These are phyloP conservation scores for Penicillium sp. DNA, from an alignment of 2,329 filamentous ascomycete species.

Conservation along the genomic window DNA sequence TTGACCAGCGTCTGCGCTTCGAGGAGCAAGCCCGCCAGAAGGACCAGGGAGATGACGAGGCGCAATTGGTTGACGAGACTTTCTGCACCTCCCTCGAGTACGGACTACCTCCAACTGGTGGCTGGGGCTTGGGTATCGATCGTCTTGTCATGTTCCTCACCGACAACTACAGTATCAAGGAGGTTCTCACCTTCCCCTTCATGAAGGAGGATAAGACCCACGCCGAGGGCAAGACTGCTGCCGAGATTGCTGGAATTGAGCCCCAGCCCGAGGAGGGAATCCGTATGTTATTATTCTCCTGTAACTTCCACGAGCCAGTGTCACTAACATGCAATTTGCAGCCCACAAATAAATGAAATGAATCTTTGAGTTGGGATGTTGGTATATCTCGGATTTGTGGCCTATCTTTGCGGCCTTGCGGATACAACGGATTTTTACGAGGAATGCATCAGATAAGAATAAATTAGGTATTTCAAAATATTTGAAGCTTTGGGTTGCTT, in stretches of 20 bases:
- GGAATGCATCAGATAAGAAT: constrained; percentile 23
- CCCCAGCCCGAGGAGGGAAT: constrained; percentile 63
- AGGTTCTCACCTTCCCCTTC: constrained; percentile 94
- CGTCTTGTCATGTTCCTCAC: constrained; percentile 94
- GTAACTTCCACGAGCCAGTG: constrained; percentile 23
- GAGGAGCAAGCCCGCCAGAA: constrained; percentile 97
- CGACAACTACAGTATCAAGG: constrained; percentile 92
- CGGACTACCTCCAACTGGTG: constrained; percentile 87
- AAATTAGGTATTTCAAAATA: constrained; percentile 8
- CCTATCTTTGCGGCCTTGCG: constrained; percentile 15
- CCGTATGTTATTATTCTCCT: constrained; percentile 39
- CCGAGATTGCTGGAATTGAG: constrained; percentile 62
- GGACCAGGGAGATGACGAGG: constrained; percentile 94
- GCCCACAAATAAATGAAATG: constrained; percentile 35
- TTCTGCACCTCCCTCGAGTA: constrained; percentile 90
- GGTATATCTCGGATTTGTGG: constrained; percentile 6
- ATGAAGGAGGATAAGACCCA: constrained; percentile 81
- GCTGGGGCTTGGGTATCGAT: constrained; percentile 96
- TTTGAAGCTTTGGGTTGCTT: background rate
- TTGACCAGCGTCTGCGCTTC: constrained; percentile 87
- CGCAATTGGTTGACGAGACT: constrained; percentile 92
- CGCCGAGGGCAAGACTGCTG: constrained; percentile 51
- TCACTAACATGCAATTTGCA: constrained; percentile 27
- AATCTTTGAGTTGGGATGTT: constrained; percentile 6
- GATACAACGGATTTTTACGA: constrained; percentile 23